phyloP scores from a whole-genome alignment of 345 rosid genomes.

The Ceriops decandra region DNA sequence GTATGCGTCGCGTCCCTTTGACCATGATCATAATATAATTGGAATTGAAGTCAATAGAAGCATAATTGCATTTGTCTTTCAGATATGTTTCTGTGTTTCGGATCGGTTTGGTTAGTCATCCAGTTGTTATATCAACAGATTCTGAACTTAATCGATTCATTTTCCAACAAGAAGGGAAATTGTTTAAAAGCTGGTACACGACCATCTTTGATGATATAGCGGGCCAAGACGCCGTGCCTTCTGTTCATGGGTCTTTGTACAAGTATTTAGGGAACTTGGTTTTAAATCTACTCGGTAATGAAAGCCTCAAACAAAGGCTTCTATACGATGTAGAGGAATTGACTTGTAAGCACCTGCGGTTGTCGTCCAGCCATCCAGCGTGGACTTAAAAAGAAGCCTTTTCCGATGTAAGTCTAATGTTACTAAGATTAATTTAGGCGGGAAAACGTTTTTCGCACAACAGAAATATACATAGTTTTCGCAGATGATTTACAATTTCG shows the following conservation, averaged over 20 bases:
- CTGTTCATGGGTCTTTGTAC: constrained; percentile 29
- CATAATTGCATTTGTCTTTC: neutral
- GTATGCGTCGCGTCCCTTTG: constrained; percentile 1
- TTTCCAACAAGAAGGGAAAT: constrained; percentile 41
- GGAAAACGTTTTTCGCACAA: too few relatives aligned
- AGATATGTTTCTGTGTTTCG: constrained; percentile 43
- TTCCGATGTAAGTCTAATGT: constrained; percentile 15
- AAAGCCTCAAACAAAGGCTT: constrained; percentile 20
- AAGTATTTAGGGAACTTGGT: constrained; percentile 33
- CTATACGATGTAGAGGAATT: constrained; percentile 22
- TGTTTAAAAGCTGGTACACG: constrained; percentile 29
- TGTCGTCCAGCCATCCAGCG: constrained; percentile 19
- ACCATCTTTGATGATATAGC: constrained; percentile 32
- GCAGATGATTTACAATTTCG: constrained; percentile 37
- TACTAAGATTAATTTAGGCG: too few relatives aligned
- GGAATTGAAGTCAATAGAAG: too few relatives aligned
- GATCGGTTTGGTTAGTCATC: constrained; percentile 34
- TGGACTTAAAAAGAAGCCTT: constrained; percentile 28
- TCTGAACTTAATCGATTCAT: constrained; percentile 35
- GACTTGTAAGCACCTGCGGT: constrained; percentile 19
- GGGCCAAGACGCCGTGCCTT: constrained; percentile 27
- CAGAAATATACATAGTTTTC: neutral
- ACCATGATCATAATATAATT: too few relatives aligned
- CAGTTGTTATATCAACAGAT: constrained; percentile 37
- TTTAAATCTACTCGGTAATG: constrained; percentile 33